Conservation (phyloP, 192 early-diverging fungal genomes). For the Entomortierella beljakovae region DNA sequence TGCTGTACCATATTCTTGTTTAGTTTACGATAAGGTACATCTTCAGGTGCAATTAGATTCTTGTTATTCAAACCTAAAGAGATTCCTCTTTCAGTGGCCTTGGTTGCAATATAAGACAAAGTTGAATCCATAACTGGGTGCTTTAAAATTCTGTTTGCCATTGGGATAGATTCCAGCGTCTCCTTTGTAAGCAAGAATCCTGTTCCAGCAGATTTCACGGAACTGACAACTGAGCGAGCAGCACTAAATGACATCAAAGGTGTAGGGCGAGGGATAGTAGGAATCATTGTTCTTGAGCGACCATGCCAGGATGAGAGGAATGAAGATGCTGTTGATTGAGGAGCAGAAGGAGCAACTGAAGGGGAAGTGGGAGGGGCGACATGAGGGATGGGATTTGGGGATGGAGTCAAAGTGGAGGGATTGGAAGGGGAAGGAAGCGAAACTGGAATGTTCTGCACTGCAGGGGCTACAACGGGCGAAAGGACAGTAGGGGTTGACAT, state of each 20-base stretch:
- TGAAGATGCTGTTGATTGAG: slow-evolving; percentile 17
- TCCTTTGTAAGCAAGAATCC: slow-evolving; percentile 43
- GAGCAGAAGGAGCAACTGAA: not conserved
- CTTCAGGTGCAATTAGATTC: slow-evolving; percentile 36
- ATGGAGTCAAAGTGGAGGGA: not conserved
- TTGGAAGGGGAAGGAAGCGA: not conserved
- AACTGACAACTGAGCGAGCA: slow-evolving; percentile 29
- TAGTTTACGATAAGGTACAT: slow-evolving; percentile 46
- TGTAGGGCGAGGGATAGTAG: slow-evolving; percentile 36
- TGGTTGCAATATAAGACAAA: slow-evolving; percentile 32
- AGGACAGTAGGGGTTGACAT: not conserved
- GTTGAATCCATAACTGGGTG: slow-evolving; percentile 53
- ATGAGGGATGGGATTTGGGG: no score
- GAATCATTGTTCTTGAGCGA: slow-evolving; percentile 41
- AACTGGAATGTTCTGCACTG: not conserved
- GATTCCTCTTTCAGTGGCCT: slow-evolving; percentile 42
- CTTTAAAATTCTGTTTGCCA: slow-evolving; percentile 37
- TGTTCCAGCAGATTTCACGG: slow-evolving; percentile 36
- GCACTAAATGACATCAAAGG: slow-evolving; percentile 48
- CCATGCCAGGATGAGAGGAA: slow-evolving; percentile 50
- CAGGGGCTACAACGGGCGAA: not conserved
- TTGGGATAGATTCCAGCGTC: slow-evolving; percentile 30
- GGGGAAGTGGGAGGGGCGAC: not conserved
- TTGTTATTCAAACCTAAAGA: slow-evolving; percentile 13
- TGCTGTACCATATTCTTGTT: slow-evolving; percentile 53